These are phyloP conservation scores for Neckera pumila DNA, from an alignment of 225 moss, liverwort and hornwort genomes.

Conservation along the genomic window DNA sequence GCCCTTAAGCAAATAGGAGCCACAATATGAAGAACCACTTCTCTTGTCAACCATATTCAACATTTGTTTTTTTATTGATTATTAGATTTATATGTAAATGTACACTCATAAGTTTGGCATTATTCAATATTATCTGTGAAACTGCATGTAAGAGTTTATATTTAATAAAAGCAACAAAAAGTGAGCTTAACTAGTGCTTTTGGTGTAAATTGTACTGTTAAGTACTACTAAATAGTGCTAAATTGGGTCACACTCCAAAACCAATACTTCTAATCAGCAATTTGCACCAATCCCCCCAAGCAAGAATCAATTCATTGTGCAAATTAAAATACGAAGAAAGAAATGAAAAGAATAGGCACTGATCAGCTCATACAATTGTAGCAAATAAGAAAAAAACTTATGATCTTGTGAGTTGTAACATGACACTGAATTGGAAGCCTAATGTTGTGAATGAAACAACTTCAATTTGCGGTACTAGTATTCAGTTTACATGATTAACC, in stretches of 20 bases:
- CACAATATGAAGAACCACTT: not conserved
- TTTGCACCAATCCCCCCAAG: not conserved
- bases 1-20: not conserved
- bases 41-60: not conserved
- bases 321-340: not conserved
- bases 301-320: not conserved
- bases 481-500: not conserved
- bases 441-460: not conserved
- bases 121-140: too few relatives aligned
- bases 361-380: too few relatives aligned
- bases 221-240: not conserved
- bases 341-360: not conserved
- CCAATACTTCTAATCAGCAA: too few relatives aligned
- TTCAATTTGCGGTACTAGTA: not conserved
- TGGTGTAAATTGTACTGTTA: not conserved
- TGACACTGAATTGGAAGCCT: not conserved
- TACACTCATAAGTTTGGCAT: not conserved
- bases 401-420: not conserved
- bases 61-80: not conserved
- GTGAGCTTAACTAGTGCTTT: not conserved
- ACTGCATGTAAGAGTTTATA: not conserved
- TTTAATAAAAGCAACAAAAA: not conserved
- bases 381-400: too few relatives aligned
- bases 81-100: not conserved
- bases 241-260: not conserved